Base-by-base conservation (phyloP, 2,329 filamentous ascomycete genomes). In the Aspergillus chevalieri region DNA sequence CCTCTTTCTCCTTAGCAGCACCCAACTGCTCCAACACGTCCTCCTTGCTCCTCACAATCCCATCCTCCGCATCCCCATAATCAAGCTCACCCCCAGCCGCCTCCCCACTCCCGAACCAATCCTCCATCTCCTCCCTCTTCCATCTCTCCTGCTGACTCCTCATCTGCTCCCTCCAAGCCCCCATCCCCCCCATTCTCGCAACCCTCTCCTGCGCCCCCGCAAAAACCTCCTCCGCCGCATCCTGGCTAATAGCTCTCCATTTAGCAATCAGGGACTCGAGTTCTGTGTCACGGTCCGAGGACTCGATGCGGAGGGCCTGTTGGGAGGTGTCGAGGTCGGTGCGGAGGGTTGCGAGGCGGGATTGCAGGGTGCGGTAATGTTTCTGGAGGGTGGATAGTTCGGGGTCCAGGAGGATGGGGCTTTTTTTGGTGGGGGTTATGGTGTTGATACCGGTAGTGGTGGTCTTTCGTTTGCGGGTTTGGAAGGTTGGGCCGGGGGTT, bases 221-320 rank as follows among this genome's bases (percentile, higher is more conserved):
- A 64, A 85, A 88, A 9, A 87, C 68, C 59, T 86, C 83, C 56
- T 89, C 85, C 1, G 85, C 85, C 6, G 83, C 84, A 45, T 75
- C 69, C 53, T 83, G 76, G 51, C 79, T 80, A 15, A 81, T 79
- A 0, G 61, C 65, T 43, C 74, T 79, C 86, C 86, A 89, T 63
- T 79, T 84, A 3, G 63, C 64, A 39, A 81, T 77, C 55, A 87
- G 60, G 0, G 62, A 67, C 39, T 77, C 68, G 21, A 89, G 70
- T 50, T 86, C 81, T 1, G 68, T 72, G 61, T 83, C 79, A 48
- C 67, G 67, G 39, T 56, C 57, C 3, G 65, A 68, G 2, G 53
- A 58, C 55, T 78, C 74, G 60, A 83, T 78, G 38, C 73, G 72
- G 8, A 71, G 59, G 4, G 81, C 81, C 59, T 84, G 81, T 43